Conservation (phyloP, 306 rosid genomes). For the Pterocarpus macrocarpus region DNA sequence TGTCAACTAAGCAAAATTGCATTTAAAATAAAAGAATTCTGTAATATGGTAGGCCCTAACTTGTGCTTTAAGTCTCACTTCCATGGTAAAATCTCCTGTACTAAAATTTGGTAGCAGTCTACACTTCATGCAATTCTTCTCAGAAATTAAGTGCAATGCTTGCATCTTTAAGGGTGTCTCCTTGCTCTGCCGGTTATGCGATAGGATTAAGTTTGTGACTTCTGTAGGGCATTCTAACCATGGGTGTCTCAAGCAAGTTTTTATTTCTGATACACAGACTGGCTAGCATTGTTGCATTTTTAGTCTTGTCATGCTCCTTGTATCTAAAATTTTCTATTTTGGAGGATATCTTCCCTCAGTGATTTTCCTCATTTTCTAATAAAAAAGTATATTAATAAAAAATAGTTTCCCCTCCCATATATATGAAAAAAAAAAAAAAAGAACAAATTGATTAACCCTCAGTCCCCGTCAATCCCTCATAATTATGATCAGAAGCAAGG, state of each 20-base stretch:
- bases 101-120: not conserved
- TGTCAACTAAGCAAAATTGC: not conserved
- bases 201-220: slow-evolving; percentile 19
- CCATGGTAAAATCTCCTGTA: slow-evolving; percentile 33
- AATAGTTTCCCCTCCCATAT: no score
- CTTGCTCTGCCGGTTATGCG: not conserved
- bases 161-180: not conserved
- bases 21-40: not conserved
- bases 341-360: no score
- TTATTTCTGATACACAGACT: not conserved
- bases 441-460: no score
- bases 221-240: not conserved
- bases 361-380: no score
- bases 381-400: no score
- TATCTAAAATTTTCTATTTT: no score
- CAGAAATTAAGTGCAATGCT: not conserved
- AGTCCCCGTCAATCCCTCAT: no score
- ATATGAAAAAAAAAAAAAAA: no score
- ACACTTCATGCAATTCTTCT: slow-evolving; percentile 14
- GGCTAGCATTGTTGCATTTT: not conserved
- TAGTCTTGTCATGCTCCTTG: not conserved
- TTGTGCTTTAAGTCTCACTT: slow-evolving; percentile 18
- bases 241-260: not conserved
- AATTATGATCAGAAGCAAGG: no score
- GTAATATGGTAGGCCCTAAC: not conserved